Percentiles rank a stretch among this genome's conserved stretches.
Conservation (phyloP, 805 yeast genomes). For the Scheffersomyces stipitis region DNA sequence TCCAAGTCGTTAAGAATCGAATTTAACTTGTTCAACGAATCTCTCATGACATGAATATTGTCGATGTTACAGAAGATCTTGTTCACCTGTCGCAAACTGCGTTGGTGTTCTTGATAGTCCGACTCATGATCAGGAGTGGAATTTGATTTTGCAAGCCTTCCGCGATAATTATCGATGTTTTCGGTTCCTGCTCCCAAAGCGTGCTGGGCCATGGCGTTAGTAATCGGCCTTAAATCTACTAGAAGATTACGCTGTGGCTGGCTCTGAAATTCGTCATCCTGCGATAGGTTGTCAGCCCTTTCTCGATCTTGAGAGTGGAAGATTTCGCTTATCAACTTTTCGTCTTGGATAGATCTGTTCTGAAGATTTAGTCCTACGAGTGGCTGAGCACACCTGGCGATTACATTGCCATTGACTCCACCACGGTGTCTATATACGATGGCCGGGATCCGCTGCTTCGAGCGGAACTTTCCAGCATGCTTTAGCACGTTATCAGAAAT, state of each 20-base stretch:
- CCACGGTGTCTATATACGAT: constrained; percentile 68
- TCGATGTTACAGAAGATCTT: constrained; percentile 88
- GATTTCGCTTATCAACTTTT: constrained; percentile 71
- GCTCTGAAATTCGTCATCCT: constrained; percentile 20
- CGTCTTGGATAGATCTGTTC: constrained; percentile 88
- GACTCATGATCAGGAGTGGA: constrained; percentile 3
- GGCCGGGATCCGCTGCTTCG: constrained; percentile 82
- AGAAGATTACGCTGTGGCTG: constrained; percentile 58
- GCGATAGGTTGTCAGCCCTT: constrained; percentile 15
- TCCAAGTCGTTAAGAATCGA: constrained; percentile 70
- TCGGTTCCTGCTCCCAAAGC: constrained; percentile 99
- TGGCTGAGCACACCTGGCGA: constrained; percentile 91
- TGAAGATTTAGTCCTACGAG: constrained; percentile 81
- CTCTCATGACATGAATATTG: constrained; percentile 94
- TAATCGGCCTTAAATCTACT: constrained; percentile 88
- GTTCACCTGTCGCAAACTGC: constrained; percentile 43
- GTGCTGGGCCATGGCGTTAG: constrained; percentile 95
- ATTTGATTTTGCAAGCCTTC: constrained; percentile 14
- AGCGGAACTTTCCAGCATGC: constrained; percentile 83
- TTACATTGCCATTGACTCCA: constrained; percentile 64
- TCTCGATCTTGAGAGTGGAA: constrained; percentile 56
- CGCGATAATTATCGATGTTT: constrained; percentile 79
- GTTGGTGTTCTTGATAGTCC: constrained; percentile 5
- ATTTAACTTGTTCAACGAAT: constrained; percentile 64
- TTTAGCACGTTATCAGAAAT: constrained; percentile 79